Evolutionary conservation across 345 rosid genomes (phyloP).

Genomic region (Lepidium aucheri): DNA sequence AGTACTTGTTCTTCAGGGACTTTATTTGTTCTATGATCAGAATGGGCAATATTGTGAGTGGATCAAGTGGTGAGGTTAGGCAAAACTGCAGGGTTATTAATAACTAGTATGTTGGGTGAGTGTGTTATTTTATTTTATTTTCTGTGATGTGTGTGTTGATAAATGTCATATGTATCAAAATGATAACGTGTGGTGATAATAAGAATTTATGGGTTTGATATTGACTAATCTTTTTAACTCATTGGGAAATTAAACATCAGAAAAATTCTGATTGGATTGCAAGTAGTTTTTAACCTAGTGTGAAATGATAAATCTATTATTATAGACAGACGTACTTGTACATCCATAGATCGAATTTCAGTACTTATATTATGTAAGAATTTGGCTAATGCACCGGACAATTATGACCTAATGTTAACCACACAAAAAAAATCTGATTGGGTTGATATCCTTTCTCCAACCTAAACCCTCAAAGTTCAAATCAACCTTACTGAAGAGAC

Average conservation of each 20-base stretch:
- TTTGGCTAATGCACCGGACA: no score
- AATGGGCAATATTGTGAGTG: slow-evolving; percentile 61
- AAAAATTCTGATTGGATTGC: no score
- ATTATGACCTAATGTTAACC: no score
- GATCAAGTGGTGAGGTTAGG: slow-evolving; percentile 51
- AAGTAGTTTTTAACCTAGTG: no score
- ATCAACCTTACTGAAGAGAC: no score
- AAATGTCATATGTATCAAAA: not conserved
- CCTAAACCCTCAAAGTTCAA: no score
- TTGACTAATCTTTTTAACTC: not conserved
- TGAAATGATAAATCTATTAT: no score
- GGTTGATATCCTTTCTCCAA: no score
- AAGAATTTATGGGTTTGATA: not conserved
- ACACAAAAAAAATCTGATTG: no score
- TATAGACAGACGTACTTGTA: no score
- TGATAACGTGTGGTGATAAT: slow-evolving; percentile 2
- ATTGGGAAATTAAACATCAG: not conserved
- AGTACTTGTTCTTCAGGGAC: slow-evolving; percentile 34
- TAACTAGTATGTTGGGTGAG: not conserved
- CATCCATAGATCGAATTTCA: no score
- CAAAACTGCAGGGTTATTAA: slow-evolving; percentile 51
- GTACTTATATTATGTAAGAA: no score
- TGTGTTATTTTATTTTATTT: not conserved
- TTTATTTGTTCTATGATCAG: slow-evolving; percentile 56
- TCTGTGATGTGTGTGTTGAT: slow-evolving; percentile 1